phyloP scores from a whole-genome alignment of 139 green algal genomes.

The Coccomyxa sp. region DNA sequence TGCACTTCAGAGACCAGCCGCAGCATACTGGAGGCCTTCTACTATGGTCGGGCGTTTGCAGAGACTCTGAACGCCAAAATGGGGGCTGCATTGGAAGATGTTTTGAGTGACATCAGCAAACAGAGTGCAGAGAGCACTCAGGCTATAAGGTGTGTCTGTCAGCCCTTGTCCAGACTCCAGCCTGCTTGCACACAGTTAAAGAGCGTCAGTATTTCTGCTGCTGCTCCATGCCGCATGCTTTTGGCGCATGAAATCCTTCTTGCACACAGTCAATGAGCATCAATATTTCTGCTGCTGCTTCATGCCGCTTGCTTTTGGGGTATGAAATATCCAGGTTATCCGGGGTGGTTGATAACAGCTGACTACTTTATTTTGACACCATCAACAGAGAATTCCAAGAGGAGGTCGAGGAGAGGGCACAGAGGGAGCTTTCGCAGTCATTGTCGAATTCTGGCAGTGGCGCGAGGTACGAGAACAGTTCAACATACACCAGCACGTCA shows the following conservation, averaged over 20 bases:
- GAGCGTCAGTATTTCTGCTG: background rate
- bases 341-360: background rate
- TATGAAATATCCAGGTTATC: background rate
- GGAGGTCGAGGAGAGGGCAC: conserved; percentile 30
- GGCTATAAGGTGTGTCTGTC: conserved; percentile 8
- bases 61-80: conserved; percentile 39
- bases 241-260: background rate
- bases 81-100: conserved; percentile 27
- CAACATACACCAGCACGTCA: background rate
- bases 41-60: conserved; percentile 31
- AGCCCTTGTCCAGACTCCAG: background rate
- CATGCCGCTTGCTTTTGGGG: background rate
- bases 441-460: background rate
- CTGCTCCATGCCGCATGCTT: background rate
- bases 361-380: background rate
- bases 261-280: background rate
- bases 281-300: background rate
- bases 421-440: conserved; percentile 1
- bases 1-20: conserved; percentile 2
- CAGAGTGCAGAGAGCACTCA: conserved; percentile 30
- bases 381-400: conserved; percentile 30
- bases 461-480: background rate
- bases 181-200: background rate
- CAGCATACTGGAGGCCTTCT: conserved; percentile 41
- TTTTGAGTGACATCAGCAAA: conserved; percentile 31